Evolutionary conservation across 495 filamentous ascomycete genomes (phyloP), one percentile per base, ranked within the genome.

Genomic region (Parathielavia appendiculata): DNA sequence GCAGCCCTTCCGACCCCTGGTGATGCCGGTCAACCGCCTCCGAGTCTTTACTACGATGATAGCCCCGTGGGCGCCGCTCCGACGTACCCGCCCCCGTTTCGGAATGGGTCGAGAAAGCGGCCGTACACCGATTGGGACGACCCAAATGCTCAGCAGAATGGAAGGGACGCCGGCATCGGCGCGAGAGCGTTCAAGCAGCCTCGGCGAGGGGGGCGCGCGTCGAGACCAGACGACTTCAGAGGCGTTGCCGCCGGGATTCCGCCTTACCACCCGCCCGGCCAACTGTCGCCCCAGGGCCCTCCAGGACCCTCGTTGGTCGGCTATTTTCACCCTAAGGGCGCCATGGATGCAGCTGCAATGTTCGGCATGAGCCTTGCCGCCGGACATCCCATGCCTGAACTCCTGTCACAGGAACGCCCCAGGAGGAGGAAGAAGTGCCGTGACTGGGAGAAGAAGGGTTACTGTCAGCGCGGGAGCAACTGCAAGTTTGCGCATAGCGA

Each of bases 401-500:
- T 86, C 66, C 71, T 77, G 36, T 71, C 72, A 16, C 75, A 82
- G 67, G 70, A 54, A 53, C 56, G 59, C 63, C 56, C 62, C 17
- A 71, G 66, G 57, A 75, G 69, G 66, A 75, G 76, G 57, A 59
- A 84, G 66, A 79, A 86, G 57, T 97, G 92, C 66, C 83, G 85
- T 44, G 91, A 96, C 68, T 97, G 91, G 67, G 92, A 97, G 60
- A 83, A 80, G 1, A 90, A 91, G 62, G 93, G 93, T 0, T 95
- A 86, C 61, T 97, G 92, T 65, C 82, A 87, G 35, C 72, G 86
- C 48, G 91, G 79, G 56, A 83, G 81, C 44, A 66, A 57, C 8
- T 97, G 92, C 69, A 85, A 80, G 5, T 97, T 88, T 62, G 85
- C 93, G 67, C 92, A 97, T 66, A 88, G 85, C n/a, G 63, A 63